phyloP scores from a whole-genome alignment of 192 early-diverging fungal genomes.

The Backusella macrospora region DNA sequence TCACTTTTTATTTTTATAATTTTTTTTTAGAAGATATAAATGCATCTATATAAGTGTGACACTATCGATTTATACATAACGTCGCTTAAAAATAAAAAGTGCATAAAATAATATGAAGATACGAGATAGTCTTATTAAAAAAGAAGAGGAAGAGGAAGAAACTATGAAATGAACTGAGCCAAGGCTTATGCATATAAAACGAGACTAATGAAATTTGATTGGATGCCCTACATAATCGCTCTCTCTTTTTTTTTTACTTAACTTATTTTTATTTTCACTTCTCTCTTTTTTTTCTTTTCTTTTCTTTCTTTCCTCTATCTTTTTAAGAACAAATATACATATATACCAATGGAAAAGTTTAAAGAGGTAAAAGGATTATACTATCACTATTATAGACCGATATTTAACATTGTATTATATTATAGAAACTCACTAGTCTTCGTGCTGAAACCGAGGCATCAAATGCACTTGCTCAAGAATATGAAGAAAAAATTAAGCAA shows the following conservation, averaged over 20 bases:
- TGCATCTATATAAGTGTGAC: neutral
- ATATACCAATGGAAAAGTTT: constrained; percentile 60
- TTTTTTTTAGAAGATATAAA: neutral
- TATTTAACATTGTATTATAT: neutral
- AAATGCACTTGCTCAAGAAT: constrained; percentile 59
- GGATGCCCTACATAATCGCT: neutral
- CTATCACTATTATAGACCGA: neutral
- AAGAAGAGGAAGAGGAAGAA: neutral
- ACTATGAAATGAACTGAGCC: too few species aligned
- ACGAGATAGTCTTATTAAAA: neutral
- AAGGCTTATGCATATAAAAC: neutral
- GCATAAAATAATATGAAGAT: too few species aligned
- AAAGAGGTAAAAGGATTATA: constrained; percentile 57
- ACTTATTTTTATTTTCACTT: neutral
- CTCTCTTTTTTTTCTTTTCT: constrained; percentile 1
- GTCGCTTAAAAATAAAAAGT: too few species aligned
- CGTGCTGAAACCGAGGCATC: constrained; percentile 72
- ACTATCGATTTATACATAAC: too few species aligned
- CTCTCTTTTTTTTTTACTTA: neutral
- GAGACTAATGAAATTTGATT: neutral
- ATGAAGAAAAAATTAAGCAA: constrained; percentile 69
- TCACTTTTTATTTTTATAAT: neutral
- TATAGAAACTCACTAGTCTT: constrained; percentile 65
- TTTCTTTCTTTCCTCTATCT: constrained; percentile 5
- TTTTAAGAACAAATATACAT: neutral